Evolutionary conservation across 495 filamentous ascomycete species (phyloP), one percentile per base, ranked within the genome.

Genomic region (Hyaloscypha variabilis): DNA sequence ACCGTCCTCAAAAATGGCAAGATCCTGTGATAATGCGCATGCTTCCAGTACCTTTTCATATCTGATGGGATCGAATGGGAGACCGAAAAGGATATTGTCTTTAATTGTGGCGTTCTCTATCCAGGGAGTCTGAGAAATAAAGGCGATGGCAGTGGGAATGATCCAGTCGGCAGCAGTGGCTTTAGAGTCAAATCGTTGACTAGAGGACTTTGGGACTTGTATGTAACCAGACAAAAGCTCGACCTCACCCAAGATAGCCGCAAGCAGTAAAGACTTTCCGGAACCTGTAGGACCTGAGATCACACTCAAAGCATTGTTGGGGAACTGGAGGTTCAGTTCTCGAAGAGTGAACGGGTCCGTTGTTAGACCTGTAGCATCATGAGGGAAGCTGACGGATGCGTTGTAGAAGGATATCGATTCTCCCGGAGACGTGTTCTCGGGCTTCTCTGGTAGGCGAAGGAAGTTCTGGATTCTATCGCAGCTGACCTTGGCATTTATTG

Each of bases 21-120:
- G 76, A 74, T 92, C 90, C 8, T 83, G 81, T 34, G 82, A 77
- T 11, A 92, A 73, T 8, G 85, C 87, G 70, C 88, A 91, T 13
- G 86, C 87, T 36, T 84, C 78, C 0, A 92, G 58, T 1, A 86
- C 85, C 57, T 79, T 78, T 53, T 83, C 58, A 63, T 86, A 87
- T 10, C 82, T 74, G n/a, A 67, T 62, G 29, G 69, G 53, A 49
- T 79, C 72, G 25, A 80, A 79, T 17, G 81, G 78, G 3, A 80
- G 71, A 6, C 84, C 84, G 64, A 87, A 85, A 21, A 85, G 63
- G 46, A 88, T 82, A 67, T 88, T 88, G 30, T 86, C 78, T 66
- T 74, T 77, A 51, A 87, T 72, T 0, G 81, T 83, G 1, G 72
- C 76, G 34, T 78, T 81, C 67, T 85, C 80, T 30, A 88, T 77